Percentiles rank a stretch among this genome's conserved stretches.
phyloP scores from a whole-genome alignment of 345 rosid genomes.

The Gossypium raimondii region DNA sequence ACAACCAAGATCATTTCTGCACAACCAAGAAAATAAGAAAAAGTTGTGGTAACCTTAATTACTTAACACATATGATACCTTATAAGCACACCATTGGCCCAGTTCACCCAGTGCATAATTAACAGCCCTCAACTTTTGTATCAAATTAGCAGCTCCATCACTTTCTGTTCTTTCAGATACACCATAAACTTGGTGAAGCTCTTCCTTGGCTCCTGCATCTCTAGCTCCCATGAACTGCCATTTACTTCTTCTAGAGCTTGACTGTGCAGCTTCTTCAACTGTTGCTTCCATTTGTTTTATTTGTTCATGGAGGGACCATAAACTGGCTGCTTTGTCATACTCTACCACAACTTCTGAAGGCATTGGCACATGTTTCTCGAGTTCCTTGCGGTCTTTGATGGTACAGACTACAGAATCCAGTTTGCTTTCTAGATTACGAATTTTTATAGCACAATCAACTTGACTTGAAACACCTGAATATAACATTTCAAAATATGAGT shows the following conservation, averaged over 20 bases:
- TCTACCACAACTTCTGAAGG: slow-evolving; percentile 87
- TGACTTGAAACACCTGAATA: slow-evolving; percentile 91
- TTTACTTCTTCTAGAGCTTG: slow-evolving; percentile 83
- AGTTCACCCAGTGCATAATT: slow-evolving; percentile 89
- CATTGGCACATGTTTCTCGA: slow-evolving; percentile 96
- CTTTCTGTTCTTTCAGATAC: slow-evolving; percentile 97
- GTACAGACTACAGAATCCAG: slow-evolving; percentile 88
- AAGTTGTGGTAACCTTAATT: slow-evolving; percentile 4
- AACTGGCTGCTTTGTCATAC: slow-evolving; percentile 89
- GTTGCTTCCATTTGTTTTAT: slow-evolving; percentile 82
- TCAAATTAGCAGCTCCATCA: slow-evolving; percentile 95
- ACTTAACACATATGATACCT: slow-evolving; percentile 42
- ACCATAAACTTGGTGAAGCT: slow-evolving; percentile 90
- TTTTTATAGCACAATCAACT: slow-evolving; percentile 93
- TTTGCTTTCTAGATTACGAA: slow-evolving; percentile 96
- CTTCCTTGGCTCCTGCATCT: slow-evolving; percentile 98
- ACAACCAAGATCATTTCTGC: neutral
- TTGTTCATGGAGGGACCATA: slow-evolving; percentile 95
- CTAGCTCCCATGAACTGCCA: slow-evolving; percentile 99
- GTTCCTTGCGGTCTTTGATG: slow-evolving; percentile 87
- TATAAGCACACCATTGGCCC: slow-evolving; percentile 99
- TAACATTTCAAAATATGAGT: neutral
- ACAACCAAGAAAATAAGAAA: slow-evolving; percentile 2
- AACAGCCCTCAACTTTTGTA: slow-evolving; percentile 90
- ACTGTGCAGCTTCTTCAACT: slow-evolving; percentile 91